Evolutionary conservation across 352 stramenopile genomes (phyloP).

Genomic region (Pythium myriotylum): DNA sequence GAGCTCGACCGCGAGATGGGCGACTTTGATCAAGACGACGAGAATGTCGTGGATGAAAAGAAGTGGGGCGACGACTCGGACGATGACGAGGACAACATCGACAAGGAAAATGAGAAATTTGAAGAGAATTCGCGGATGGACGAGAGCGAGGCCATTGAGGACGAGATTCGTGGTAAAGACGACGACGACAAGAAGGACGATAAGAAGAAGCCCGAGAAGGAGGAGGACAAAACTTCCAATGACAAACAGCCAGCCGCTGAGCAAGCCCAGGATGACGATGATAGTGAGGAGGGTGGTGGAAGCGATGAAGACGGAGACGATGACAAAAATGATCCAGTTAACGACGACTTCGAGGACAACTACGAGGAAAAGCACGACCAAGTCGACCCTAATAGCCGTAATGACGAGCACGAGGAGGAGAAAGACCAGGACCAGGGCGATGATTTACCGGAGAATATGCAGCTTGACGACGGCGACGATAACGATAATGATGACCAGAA

Average conservation of each 20-base stretch:
- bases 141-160: constrained; percentile 71
- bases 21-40: constrained; percentile 94
- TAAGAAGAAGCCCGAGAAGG: constrained; percentile 85
- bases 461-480: constrained; percentile 83
- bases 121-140: constrained; percentile 87
- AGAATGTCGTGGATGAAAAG: constrained; percentile 99
- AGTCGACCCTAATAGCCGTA: constrained; percentile 37
- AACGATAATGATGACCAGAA: constrained; percentile 34
- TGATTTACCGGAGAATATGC: constrained; percentile 84
- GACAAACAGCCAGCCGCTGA: constrained; percentile 83
- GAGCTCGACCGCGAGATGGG: constrained; percentile 99
- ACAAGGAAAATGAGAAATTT: constrained; percentile 96
- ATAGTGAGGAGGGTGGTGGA: constrained; percentile 45
- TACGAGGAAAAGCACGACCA: constrained; percentile 57
- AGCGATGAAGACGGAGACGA: constrained; percentile 62
- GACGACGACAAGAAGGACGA: constrained; percentile 43
- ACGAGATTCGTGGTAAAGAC: constrained; percentile 90
- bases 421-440: constrained; percentile 47
- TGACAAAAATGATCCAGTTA: constrained; percentile 76
- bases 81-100: constrained; percentile 92
- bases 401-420: constrained; percentile 59
- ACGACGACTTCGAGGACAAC: constrained; percentile 78
- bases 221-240: constrained; percentile 49
- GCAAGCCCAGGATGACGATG: constrained; percentile 50
- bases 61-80: constrained; percentile 96